Evolutionary conservation across 2,329 filamentous ascomycete genomes (phyloP).

Genomic region (Xylaria sp.): DNA sequence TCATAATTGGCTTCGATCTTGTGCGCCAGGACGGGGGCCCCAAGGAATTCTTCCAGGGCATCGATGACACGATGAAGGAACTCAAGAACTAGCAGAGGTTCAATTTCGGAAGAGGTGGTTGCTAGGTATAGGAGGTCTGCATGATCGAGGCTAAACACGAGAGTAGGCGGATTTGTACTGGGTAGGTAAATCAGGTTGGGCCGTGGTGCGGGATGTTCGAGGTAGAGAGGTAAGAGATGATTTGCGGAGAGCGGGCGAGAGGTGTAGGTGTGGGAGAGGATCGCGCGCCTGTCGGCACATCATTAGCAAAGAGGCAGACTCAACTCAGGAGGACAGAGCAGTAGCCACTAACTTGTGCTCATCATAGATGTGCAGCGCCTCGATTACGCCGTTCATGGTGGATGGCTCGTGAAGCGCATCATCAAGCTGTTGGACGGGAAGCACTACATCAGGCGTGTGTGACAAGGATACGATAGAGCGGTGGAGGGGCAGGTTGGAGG

Average conservation of each 20-base stretch:
- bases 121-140: constrained; percentile 87
- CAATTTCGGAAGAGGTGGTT: constrained; percentile 85
- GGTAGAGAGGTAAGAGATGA: constrained; percentile 85
- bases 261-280: constrained; percentile 90
- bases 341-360: constrained; percentile 78
- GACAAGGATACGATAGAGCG: background rate
- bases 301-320: constrained; percentile 36
- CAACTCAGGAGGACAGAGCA: background rate
- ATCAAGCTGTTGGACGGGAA: constrained; percentile 24
- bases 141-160: constrained; percentile 89
- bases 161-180: constrained; percentile 82
- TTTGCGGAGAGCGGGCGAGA: constrained; percentile 80
- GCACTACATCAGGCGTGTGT: background rate
- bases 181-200: constrained; percentile 88
- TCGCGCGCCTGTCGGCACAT: constrained; percentile 71
- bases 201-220: constrained; percentile 80
- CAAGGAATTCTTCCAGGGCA: constrained; percentile 92
- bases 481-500: background rate
- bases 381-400: constrained; percentile 86
- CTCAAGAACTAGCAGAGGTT: constrained; percentile 89
- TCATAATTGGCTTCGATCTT: constrained; percentile 94
- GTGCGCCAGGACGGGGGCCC: constrained; percentile 82
- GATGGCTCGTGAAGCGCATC: constrained; percentile 46
- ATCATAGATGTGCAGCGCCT: constrained; percentile 97
- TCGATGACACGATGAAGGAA: constrained; percentile 95